Evolutionary conservation across 2,329 filamentous ascomycete species (phyloP), one percentile per base, ranked within the genome.

Genomic region (Venturiaceae sp.): DNA sequence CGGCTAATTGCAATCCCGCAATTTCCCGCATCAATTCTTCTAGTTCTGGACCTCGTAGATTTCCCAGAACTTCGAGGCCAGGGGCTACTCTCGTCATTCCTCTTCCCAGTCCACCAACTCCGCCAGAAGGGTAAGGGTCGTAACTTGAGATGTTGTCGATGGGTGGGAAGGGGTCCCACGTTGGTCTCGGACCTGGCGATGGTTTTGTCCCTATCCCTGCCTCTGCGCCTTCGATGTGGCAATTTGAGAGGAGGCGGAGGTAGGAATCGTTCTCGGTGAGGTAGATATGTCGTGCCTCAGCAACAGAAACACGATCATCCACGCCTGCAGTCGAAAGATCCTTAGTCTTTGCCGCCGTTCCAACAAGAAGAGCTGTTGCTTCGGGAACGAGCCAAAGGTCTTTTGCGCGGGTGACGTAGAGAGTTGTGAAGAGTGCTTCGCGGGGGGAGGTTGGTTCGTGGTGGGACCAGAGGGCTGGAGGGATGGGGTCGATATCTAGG

Each of bases 321-420:
- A 70, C 64, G 14, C 67, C 65, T 55, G 80, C 71, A 11, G 79
- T 50, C 13, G 36, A 44, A 26, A 54, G 16, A 16, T 33, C 28
- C 3, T 9, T 4, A 11, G 30, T 21, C 79, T 61, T 83, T 81
- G 28, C 41, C 47, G 85, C 86, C 16, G 86, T 83, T 65, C 89
- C 84, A 32, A 86, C 79, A 1, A 96, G 80, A 7, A 96, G 73
- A 4, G 77, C 74, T 3, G 80, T 84, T 14, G 83, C 83, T 65
- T 90, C 85, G 0, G 87, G 80, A 3, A 85, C 90, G 68, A 91
- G 91, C 92, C 92, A 96, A 3, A 95, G 75, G 64, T 92, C 88
- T 67, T 91, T 92, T 4, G 87, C 81, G 47, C 87, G 83, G 59
- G 83, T 78, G 30, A 90, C 79, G 67, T 96, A 96, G 2, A 95